Evolutionary conservation across 2,329 filamentous ascomycete genomes (phyloP).

Genomic region (Moelleriella libera): DNA sequence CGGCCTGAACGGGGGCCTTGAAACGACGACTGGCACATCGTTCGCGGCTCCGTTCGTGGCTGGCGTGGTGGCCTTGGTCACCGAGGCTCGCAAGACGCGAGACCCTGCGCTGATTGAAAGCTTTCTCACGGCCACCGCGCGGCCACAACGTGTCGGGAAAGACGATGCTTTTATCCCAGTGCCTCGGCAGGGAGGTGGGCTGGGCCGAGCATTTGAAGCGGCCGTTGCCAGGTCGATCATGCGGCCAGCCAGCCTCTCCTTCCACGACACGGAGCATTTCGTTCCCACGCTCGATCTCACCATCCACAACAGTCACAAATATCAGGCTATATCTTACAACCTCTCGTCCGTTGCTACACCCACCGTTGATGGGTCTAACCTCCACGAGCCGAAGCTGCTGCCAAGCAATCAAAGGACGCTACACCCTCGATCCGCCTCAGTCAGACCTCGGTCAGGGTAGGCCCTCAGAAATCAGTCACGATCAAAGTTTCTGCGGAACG

Average conservation of each 20-base stretch:
- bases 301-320: not conserved
- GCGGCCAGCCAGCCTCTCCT: slow-evolving; percentile 21
- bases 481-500: not conserved
- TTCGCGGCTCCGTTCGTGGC: not conserved
- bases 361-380: not conserved
- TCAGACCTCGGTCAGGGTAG: not conserved
- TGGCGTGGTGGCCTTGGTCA: not conserved
- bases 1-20: not conserved
- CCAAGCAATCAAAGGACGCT: too few species aligned
- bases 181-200: slow-evolving; percentile 26
- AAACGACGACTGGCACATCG: not conserved
- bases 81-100: not conserved
- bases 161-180: slow-evolving; percentile 7
- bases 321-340: not conserved
- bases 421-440: not conserved
- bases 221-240: slow-evolving; percentile 21
- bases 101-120: not conserved
- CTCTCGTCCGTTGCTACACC: not conserved
- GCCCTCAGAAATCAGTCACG: not conserved
- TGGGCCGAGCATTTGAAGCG: slow-evolving; percentile 25
- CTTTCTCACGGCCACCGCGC: not conserved
- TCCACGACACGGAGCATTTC: slow-evolving; percentile 29
- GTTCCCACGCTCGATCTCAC: slow-evolving; percentile 1
- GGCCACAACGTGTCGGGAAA: not conserved
- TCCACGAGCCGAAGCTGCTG: too few species aligned